Base-by-base conservation (phyloP, 2,329 filamentous ascomycete genomes). In the Fusarium sterilihyphosum region DNA sequence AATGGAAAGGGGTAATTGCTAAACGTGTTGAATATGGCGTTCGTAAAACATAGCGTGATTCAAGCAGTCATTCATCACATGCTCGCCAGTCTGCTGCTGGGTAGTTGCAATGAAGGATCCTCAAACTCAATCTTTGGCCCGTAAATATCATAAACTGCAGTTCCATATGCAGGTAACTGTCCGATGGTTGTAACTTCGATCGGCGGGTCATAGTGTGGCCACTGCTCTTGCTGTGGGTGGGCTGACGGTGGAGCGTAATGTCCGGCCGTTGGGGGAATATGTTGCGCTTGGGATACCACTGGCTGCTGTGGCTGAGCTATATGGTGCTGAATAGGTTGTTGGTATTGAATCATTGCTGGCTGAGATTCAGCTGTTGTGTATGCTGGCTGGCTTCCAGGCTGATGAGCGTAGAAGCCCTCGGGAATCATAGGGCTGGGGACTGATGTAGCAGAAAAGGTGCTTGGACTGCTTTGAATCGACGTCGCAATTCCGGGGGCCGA, bases 381-480 rank as follows among this genome's bases (percentile, higher is more conserved):
- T 2, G 85, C 83, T 18, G 87, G 82, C 20, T 85, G 79, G 56
- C 87, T 85, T 4, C 85, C 80, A 5, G 85, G 83, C 35, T 88
- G 87, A 70, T 90, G 88, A 11, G 88, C 88, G 79, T 92, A 92
- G 76, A 89, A 88, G 61, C 85, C 82, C 50, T 89, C 86, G 70
- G 88, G 86, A 16, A 86, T 83, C 26, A 87, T 83, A 3, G 89
- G 86, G 73, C 88, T 89, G 52, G 87, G 85, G 64, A 85, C 86
- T 1, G 88, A 88, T 11, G 84, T 83, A 2, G 89, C 86, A 11
- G 90, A 91, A 80, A 90, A 91, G 76, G 85, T 86, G 66, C 84
- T 86, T 2, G 90, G 89, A 76, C 89, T 91, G 79, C 86, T 91
- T 73, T 90, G 87, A 43, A 90, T 83, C 24, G 89, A 86, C 10